phyloP scores from a whole-genome alignment of 768 basidiomycete species.

The Kondoa subrosea region DNA sequence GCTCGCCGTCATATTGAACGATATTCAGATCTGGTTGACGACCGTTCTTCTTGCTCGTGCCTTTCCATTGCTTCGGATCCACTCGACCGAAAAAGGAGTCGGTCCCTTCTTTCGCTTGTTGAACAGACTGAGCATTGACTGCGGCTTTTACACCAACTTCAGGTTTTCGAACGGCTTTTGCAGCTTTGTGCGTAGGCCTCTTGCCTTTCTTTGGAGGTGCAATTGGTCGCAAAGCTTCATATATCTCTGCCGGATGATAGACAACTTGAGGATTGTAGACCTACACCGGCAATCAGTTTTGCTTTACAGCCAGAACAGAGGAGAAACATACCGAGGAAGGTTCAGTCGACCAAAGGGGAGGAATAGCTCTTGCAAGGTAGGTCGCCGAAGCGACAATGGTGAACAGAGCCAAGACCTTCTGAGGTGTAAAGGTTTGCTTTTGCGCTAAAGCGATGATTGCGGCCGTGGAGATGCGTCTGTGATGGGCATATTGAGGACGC shows the following conservation, averaged over 20 bases:
- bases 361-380: slow-evolving; percentile 1
- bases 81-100: neutral
- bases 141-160: neutral
- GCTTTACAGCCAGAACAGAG: too few species aligned
- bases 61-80: neutral
- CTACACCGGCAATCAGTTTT: too few species aligned
- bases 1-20: too few species aligned
- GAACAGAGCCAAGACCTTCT: neutral
- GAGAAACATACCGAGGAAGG: neutral
- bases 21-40: neutral
- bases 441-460: slow-evolving; percentile 2
- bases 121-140: neutral
- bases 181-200: neutral
- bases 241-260: slow-evolving; percentile 3
- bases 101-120: neutral
- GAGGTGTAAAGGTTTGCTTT: neutral
- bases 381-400: slow-evolving; percentile 2
- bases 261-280: slow-evolving; percentile 6
- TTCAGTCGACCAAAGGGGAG: neutral
- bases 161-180: neutral
- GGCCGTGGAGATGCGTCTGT: neutral
- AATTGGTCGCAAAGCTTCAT: neutral
- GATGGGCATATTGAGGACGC: neutral
- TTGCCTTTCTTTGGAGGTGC: neutral
- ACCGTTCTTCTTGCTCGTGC: neutral